A percentile compares a stretch with the other conserved stretches of the same genome.
Evolutionary conservation across 257 asterid genomes (phyloP).

Genomic region (Echites panduratus): DNA sequence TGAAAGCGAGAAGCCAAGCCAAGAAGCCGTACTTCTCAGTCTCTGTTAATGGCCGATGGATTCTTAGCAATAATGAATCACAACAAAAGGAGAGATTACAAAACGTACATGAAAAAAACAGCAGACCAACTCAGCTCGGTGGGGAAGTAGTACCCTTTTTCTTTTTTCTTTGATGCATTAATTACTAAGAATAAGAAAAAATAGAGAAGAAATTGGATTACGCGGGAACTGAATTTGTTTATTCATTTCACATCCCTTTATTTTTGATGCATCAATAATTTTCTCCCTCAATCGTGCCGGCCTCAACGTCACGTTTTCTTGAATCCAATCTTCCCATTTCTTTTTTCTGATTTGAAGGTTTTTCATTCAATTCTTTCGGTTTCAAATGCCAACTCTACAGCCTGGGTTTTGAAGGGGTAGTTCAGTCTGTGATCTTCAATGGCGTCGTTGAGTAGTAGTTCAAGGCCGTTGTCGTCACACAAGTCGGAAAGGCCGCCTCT

Average conservation of each 20-base stretch:
- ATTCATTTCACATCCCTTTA: background rate
- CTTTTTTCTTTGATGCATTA: background rate
- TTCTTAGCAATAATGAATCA: background rate
- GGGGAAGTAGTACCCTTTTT: background rate
- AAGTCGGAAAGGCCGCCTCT: slow-evolving; percentile 39
- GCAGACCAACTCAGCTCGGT: background rate
- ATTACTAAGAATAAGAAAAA: no score
- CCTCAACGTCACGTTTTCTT: slow-evolving; percentile 39
- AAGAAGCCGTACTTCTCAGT: background rate
- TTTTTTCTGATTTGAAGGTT: background rate
- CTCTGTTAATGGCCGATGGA: background rate
- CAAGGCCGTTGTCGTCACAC: slow-evolving; percentile 30
- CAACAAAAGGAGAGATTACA: background rate
- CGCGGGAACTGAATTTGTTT: slow-evolving; percentile 21
- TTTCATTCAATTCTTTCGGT: background rate
- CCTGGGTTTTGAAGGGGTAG: background rate
- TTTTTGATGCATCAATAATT: slow-evolving; percentile 12
- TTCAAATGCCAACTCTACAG: background rate
- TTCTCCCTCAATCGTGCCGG: slow-evolving; percentile 49
- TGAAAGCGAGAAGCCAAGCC: background rate
- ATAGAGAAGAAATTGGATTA: background rate
- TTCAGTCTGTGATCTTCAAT: slow-evolving; percentile 2
- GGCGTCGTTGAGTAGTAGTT: slow-evolving; percentile 1
- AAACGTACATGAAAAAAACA: background rate
- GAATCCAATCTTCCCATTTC: slow-evolving; percentile 3